Conservation (phyloP, 1,139 yeast genomes). For the Insectozyma bohioensis region DNA sequence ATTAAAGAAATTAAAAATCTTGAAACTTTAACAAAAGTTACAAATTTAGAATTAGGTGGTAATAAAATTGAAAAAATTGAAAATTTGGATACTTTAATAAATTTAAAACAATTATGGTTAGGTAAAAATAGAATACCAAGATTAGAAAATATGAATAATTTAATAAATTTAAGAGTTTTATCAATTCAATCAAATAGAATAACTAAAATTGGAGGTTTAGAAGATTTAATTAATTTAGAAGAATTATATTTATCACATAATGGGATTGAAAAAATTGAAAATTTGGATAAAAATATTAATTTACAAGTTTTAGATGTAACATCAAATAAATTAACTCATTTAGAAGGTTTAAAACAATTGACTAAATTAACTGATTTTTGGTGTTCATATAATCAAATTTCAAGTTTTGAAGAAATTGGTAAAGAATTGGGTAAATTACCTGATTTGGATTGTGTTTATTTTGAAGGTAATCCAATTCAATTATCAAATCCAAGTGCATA, state of each 20-base stretch:
- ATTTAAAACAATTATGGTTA: constrained; percentile 81
- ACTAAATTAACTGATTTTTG: constrained; percentile 80
- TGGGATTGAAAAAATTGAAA: constrained; percentile 73
- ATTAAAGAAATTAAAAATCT: constrained; percentile 72
- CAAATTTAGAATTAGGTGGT: constrained; percentile 88
- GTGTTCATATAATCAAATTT: constrained; percentile 80
- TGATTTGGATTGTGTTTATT: constrained; percentile 81
- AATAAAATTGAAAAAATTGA: constrained; percentile 71
- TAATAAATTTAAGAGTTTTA: constrained; percentile 67
- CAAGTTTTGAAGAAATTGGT: constrained; percentile 67
- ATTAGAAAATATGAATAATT: constrained; percentile 61
- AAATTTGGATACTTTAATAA: constrained; percentile 50
- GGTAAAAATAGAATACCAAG: constrained; percentile 80
- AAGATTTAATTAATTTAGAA: constrained; percentile 66
- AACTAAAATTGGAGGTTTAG: constrained; percentile 79
- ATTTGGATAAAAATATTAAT: constrained; percentile 67
- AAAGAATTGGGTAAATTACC: constrained; percentile 62
- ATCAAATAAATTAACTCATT: constrained; percentile 60
- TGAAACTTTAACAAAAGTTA: constrained; percentile 55
- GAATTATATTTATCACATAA: constrained; percentile 90
- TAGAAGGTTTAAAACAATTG: constrained; percentile 69
- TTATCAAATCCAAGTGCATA: constrained; percentile 71
- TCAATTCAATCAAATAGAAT: constrained; percentile 89
- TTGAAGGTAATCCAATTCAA: constrained; percentile 95
- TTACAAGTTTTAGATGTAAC: constrained; percentile 81